These are phyloP conservation scores for Phytophthora parvispora DNA, from an alignment of 352 stramenopile species.

Conservation along the genomic window DNA sequence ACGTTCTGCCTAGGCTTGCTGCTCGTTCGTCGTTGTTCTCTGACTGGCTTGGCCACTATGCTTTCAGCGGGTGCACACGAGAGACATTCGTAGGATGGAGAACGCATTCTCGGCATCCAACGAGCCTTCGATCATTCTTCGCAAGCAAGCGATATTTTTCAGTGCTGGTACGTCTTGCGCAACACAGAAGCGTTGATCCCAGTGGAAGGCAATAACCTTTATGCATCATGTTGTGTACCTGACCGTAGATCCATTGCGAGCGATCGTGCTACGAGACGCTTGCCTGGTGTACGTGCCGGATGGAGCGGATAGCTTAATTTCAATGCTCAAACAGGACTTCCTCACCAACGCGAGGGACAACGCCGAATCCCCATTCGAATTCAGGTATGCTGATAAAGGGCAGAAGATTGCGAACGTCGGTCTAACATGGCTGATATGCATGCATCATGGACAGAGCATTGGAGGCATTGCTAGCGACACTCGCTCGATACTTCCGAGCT, in stretches of 20 bases:
- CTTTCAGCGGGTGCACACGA: constrained; percentile 56
- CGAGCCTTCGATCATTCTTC: constrained; percentile 65
- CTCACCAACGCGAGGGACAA: constrained; percentile 45
- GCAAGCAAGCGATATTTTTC: constrained; percentile 74
- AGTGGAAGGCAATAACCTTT: neutral
- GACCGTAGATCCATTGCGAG: constrained; percentile 55
- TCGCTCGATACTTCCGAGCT: constrained; percentile 49
- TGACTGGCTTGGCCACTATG: constrained; percentile 33
- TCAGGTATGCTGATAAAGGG: constrained; percentile 65
- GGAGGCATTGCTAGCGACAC: constrained; percentile 54
- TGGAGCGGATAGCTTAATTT: constrained; percentile 55
- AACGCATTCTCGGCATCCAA: constrained; percentile 73
- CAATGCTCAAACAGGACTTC: constrained; percentile 67
- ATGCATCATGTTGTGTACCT: neutral
- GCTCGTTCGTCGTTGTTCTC: neutral
- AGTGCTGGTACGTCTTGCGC: constrained; percentile 55
- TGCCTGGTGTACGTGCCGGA: constrained; percentile 58
- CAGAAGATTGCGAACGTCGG: too few relatives aligned
- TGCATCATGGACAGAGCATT: constrained; percentile 9
- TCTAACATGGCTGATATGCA: too few relatives aligned
- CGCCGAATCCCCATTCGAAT: constrained; percentile 62
- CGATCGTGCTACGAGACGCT: constrained; percentile 61
- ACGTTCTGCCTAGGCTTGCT: neutral
- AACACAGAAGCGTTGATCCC: neutral
- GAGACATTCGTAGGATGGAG: constrained; percentile 77